phyloP scores from a whole-genome alignment of 2,329 filamentous ascomycete genomes.

The Colletotrichum acutatum region DNA sequence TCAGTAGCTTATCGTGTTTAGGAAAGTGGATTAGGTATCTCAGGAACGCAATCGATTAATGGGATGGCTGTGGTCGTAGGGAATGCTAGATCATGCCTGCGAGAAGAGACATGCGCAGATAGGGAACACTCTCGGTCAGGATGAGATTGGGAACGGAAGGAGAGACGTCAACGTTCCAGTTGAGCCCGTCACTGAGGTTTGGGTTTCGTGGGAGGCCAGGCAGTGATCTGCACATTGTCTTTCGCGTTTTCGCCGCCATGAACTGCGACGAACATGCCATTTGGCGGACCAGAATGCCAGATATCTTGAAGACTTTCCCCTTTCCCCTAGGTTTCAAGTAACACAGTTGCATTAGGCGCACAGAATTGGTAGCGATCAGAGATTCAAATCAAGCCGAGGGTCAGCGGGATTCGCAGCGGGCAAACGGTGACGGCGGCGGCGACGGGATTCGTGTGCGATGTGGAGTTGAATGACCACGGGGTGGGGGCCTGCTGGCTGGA shows the following conservation, averaged over 20 bases:
- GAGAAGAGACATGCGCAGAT: background rate
- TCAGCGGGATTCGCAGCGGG: background rate
- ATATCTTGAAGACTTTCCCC: background rate
- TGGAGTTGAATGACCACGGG: background rate
- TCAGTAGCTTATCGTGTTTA: background rate
- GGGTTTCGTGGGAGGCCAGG: background rate
- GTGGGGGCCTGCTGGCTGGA: background rate
- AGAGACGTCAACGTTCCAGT: background rate
- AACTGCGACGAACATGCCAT: background rate
- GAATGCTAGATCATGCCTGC: background rate
- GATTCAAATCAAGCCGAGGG: background rate
- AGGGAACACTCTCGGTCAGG: background rate
- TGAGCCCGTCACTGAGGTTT: background rate
- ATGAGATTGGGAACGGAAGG: background rate
- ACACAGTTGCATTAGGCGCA: background rate
- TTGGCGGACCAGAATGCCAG: background rate
- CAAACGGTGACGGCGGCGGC: background rate
- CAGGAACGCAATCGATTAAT: background rate
- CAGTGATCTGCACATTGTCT: background rate
- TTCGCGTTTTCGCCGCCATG: background rate
- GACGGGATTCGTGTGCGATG: background rate
- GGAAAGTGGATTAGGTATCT: background rate
- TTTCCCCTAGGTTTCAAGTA: background rate
- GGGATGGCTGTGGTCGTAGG: background rate
- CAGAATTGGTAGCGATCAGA: background rate